Conservation (phyloP, 345 rosid genomes). For the Mercurialis annua region DNA sequence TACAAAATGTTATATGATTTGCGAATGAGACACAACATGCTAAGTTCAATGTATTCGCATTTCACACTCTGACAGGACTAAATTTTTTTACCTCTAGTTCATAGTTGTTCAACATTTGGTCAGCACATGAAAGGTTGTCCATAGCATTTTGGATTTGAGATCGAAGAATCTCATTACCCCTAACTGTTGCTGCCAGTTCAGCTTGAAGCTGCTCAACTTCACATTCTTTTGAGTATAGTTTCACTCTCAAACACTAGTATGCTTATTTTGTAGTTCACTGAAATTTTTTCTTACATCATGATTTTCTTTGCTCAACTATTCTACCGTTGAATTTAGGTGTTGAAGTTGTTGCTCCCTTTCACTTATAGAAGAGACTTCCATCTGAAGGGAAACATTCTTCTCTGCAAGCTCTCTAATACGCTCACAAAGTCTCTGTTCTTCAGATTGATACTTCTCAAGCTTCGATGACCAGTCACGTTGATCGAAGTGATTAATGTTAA, state of each 20-base stretch:
- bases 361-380: conserved; percentile 62
- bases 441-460: conserved; percentile 74
- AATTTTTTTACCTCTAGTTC: conserved; percentile 62
- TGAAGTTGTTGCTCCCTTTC: conserved; percentile 67
- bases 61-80: too few species aligned
- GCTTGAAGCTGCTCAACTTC: conserved; percentile 86
- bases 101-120: conserved; percentile 68
- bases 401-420: conserved; percentile 95
- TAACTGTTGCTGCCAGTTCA: conserved; percentile 75
- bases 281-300: conserved; percentile 43
- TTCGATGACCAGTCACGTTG: conserved; percentile 83
- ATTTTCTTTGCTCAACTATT: conserved; percentile 53
- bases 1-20: too few species aligned
- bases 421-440: conserved; percentile 91
- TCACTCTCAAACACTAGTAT: conserved; percentile 61
- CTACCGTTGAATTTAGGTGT: conserved; percentile 51
- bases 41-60: too few species aligned
- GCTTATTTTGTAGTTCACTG: conserved; percentile 54
- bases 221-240: conserved; percentile 74
- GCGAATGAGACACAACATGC: too few species aligned
- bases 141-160: conserved; percentile 61
- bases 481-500: too few species aligned
- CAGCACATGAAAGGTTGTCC: conserved; percentile 63
- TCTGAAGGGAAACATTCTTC: conserved; percentile 91
- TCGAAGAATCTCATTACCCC: conserved; percentile 72